Evolutionary conservation across 1,284 basidiomycete genomes (phyloP).

Genomic region (Malassezia yamatoensis): DNA sequence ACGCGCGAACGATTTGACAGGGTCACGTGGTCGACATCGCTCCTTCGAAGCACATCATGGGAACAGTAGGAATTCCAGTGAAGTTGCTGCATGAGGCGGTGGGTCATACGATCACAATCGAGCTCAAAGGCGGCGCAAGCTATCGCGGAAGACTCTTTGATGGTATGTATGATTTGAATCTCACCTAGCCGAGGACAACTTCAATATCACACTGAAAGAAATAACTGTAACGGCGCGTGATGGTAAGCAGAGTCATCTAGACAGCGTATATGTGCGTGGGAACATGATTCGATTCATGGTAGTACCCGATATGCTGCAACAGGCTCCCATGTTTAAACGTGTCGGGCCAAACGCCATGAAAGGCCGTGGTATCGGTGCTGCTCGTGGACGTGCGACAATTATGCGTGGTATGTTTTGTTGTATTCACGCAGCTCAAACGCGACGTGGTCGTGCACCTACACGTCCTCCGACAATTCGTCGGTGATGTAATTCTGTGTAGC

Average conservation of each 20-base stretch:
- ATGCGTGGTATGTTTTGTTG: conserved; percentile 57
- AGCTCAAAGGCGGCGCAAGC: conserved; percentile 91
- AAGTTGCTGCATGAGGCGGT: conserved; percentile 55
- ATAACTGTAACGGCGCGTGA: conserved; percentile 97
- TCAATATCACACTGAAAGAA: conserved; percentile 91
- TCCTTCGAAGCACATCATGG: conserved; percentile 19
- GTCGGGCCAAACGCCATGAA: conserved; percentile 97
- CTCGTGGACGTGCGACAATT: conserved; percentile 89
- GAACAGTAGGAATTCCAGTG: conserved; percentile 48
- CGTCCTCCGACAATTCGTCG: conserved; percentile 7
- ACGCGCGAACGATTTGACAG: not conserved
- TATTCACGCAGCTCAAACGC: conserved; percentile 10
- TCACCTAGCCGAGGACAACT: conserved; percentile 80
- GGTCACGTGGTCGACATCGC: not conserved
- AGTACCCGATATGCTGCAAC: conserved; percentile 97
- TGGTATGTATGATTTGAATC: conserved; percentile 22
- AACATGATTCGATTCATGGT: conserved; percentile 89
- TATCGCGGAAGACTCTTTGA: conserved; percentile 96
- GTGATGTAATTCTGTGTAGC: conserved; percentile 5
- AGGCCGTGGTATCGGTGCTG: conserved; percentile 95
- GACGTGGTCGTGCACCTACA: conserved; percentile 10
- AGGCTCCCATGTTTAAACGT: conserved; percentile 99
- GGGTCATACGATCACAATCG: conserved; percentile 92
- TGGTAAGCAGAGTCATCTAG: conserved; percentile 95
- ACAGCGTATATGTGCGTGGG: conserved; percentile 97